A percentile compares a stretch with the other conserved stretches of the same genome.
Conservation (phyloP, 2,329 filamentous ascomycete species). For the Tricladium varicosporioides region DNA sequence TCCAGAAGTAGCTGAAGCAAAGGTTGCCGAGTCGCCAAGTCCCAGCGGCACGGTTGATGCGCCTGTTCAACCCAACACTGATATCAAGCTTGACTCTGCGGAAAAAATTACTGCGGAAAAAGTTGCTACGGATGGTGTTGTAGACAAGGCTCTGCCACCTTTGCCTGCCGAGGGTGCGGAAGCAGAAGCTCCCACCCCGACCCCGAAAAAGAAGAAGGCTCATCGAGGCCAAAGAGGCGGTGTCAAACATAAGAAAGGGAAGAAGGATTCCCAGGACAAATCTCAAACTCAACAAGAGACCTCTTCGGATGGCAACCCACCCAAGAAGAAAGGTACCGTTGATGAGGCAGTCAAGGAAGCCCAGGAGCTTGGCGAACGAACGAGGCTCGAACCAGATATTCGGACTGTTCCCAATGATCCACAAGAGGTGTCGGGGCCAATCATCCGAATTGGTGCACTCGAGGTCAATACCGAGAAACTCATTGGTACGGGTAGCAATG, state of each 20-base stretch:
- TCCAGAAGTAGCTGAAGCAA: slow-evolving; percentile 4
- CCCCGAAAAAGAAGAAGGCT: slow-evolving; percentile 57
- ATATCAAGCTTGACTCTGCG: too few relatives aligned
- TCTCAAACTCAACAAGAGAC: background rate
- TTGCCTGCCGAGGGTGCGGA: background rate
- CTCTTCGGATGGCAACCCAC: slow-evolving; percentile 39
- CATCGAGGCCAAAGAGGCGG: slow-evolving; percentile 72
- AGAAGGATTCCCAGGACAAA: slow-evolving; percentile 32
- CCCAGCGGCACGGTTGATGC: slow-evolving; percentile 7
- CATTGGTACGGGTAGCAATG: slow-evolving; percentile 82
- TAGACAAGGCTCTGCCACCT: too few relatives aligned
- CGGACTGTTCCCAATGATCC: slow-evolving; percentile 56
- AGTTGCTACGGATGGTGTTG: background rate
- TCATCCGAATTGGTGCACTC: slow-evolving; percentile 61
- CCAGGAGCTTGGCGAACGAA: slow-evolving; percentile 53
- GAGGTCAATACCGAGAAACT: slow-evolving; percentile 63
- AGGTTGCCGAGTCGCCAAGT: slow-evolving; percentile 10
- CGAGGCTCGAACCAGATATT: slow-evolving; percentile 60
- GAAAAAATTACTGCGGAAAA: background rate
- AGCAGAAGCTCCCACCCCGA: background rate
- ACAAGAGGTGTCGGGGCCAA: slow-evolving; percentile 57
- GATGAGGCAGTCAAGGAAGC: slow-evolving; percentile 60
- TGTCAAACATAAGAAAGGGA: slow-evolving; percentile 59
- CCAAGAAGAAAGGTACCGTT: slow-evolving; percentile 43
- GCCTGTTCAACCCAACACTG: background rate